Base-by-base conservation (phyloP, 345 rosid species). In the Diplotaxis tenuifolia region DNA sequence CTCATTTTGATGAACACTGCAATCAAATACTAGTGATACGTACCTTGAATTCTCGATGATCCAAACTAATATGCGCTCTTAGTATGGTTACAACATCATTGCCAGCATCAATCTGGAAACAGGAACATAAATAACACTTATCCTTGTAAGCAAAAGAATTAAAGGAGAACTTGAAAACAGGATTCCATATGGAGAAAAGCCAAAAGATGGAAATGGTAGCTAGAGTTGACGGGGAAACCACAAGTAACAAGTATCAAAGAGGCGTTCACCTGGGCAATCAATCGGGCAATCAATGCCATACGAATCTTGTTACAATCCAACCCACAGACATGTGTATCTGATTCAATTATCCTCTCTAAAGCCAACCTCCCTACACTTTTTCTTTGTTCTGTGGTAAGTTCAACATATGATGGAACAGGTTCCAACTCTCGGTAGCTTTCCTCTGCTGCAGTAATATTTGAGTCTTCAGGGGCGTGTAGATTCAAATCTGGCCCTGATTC, bases 31-130 rank as follows among this genome's bases (percentile, higher is more conserved):
- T 18, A 28, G 62, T 16, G 47, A 34, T 68, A 68, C 34, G 56
- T 85, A 95, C 99, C 97, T 90, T 92, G 57, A 87, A 87, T 54
- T 80, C 87, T 74, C 38, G 93, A 75, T 88, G 91, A 80, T 88
- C 93, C 74, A 65, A 83, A 65, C 85, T 70, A 38, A 95, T 82
- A 76, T 86, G 95, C 67, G 84, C 87, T 74, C 85, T 88, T 74
- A 95, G 82, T 87, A 87, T 78, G 67, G 50, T 59, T 67, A 84
- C 73, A 60, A 92, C 74, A 71, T 85, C 96, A 79, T 86, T 86
- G 80, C 84, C 93, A 69, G 88, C 86, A 76, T 86, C 87, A 67
- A 85, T 85, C 99, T 95, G 88, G 57, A 79, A 71, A 77, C 71
- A 65, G 75, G 16, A 57, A 50, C 63, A 56, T 16, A 25, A 69